Evolutionary conservation across 495 filamentous ascomycete species (phyloP).

Genomic region (Penicillium antarcticum): DNA sequence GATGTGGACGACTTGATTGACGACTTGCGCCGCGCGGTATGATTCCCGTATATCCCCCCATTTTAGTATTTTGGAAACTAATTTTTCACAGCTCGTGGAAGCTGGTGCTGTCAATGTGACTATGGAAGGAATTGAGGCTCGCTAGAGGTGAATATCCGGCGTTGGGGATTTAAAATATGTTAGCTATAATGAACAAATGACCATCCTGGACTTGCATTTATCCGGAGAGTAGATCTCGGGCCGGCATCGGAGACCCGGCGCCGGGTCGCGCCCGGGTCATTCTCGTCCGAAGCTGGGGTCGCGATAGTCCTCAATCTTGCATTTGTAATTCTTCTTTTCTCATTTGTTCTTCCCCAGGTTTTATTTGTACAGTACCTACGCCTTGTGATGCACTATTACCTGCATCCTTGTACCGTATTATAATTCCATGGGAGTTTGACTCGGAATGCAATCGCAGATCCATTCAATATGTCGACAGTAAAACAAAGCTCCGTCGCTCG

Average conservation of each 20-base stretch:
- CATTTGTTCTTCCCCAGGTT: constrained; percentile 9
- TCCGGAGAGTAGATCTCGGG: constrained; percentile 13
- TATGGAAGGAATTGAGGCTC: constrained; percentile 67
- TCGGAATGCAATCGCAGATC: constrained; percentile 30
- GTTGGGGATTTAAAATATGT: constrained; percentile 15
- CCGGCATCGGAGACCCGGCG: constrained; percentile 35
- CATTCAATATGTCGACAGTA: constrained; percentile 27
- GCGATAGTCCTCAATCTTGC: constrained; percentile 1
- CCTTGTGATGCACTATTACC: too few species aligned
- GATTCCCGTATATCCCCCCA: constrained; percentile 24
- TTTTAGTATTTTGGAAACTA: constrained; percentile 9
- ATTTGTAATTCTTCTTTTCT: constrained; percentile 20
- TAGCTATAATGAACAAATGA: constrained; percentile 6
- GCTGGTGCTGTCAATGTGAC: constrained; percentile 87
- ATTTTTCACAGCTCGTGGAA: constrained; percentile 70
- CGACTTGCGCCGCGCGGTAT: constrained; percentile 83
- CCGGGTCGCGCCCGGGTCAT: constrained; percentile 22
- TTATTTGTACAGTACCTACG: neutral
- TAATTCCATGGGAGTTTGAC: constrained; percentile 23
- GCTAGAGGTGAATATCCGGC: constrained; percentile 13
- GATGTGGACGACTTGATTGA: constrained; percentile 91
- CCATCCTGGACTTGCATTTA: constrained; percentile 22
- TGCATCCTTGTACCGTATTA: too few species aligned
- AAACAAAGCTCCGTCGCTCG: constrained; percentile 18
- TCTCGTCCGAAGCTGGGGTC: constrained; percentile 26